Percentiles rank a stretch among this genome's conserved stretches.
Conservation (phyloP, 108 stramenopile species). For the Cyclostephanos invisitatus region DNA sequence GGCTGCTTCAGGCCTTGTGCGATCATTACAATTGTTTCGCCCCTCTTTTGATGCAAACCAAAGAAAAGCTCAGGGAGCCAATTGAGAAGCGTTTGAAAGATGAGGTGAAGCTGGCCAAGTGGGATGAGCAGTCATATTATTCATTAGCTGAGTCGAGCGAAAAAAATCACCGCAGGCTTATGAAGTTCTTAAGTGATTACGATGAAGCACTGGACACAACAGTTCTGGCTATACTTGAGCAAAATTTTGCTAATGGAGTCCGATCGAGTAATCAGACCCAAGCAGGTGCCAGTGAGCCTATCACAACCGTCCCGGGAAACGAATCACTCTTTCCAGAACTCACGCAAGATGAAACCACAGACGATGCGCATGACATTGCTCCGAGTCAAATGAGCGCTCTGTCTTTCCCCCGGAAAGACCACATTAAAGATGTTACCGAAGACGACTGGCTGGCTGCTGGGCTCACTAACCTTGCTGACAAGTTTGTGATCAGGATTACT, state of each 20-base stretch:
- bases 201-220: conserved; percentile 77
- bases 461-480: conserved; percentile 31
- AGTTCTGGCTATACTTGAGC: conserved; percentile 68
- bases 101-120: conserved; percentile 94
- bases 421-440: conserved; percentile 11
- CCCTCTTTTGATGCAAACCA: conserved; percentile 35
- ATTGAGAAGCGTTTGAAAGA: conserved; percentile 89
- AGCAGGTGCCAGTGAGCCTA: conserved; percentile 33
- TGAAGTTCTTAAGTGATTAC: conserved; percentile 78
- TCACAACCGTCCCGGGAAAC: conserved; percentile 33
- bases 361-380: conserved; percentile 21
- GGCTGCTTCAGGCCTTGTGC: conserved; percentile 65
- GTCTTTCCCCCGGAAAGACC: conserved; percentile 3
- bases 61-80: conserved; percentile 54
- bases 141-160: conserved; percentile 90
- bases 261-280: conserved; percentile 42
- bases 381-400: not conserved
- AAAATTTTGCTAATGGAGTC: conserved; percentile 63
- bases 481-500: conserved; percentile 42
- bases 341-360: conserved; percentile 27
- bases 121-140: conserved; percentile 98
- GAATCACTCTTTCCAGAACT: conserved; percentile 35
- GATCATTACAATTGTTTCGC: conserved; percentile 79
- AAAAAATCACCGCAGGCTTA: conserved; percentile 88
- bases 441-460: conserved; percentile 36